Evolutionary conservation across 768 basidiomycete genomes (phyloP).

Genomic region (Russula abietina): DNA sequence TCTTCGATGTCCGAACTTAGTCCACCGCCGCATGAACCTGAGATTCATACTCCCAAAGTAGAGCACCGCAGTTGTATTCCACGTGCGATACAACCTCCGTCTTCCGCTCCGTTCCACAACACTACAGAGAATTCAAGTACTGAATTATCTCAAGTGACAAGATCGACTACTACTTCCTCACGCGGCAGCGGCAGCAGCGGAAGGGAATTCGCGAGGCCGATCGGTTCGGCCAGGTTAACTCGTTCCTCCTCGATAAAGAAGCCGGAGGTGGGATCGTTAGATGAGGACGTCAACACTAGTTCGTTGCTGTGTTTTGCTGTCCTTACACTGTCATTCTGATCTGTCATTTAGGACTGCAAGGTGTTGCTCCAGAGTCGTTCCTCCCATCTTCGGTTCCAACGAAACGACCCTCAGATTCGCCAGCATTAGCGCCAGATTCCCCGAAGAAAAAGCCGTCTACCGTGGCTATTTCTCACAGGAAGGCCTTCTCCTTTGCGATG

Average conservation of each 20-base stretch:
- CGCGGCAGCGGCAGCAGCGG: not conserved
- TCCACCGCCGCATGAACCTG: not conserved
- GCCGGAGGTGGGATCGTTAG: not conserved
- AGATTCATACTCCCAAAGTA: not conserved
- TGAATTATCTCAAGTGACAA: not conserved
- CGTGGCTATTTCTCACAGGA: conserved; percentile 8
- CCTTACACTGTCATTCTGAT: conserved; percentile 1
- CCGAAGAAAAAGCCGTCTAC: conserved; percentile 6
- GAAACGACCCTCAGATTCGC: not conserved
- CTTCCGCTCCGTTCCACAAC: not conserved
- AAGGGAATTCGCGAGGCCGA: not conserved
- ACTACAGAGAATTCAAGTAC: not conserved
- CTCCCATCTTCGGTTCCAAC: conserved; percentile 2
- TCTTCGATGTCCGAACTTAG: conserved; percentile 14
- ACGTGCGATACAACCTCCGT: not conserved
- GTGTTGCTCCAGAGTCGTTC: not conserved
- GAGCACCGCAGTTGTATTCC: not conserved
- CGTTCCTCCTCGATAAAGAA: conserved; percentile 18
- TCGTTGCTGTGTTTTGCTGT: conserved; percentile 3
- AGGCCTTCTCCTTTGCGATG: conserved; percentile 22
- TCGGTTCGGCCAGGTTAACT: conserved; percentile 9
- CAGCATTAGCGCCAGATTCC: not conserved
- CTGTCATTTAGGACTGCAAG: conserved; percentile 1
- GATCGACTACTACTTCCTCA: not conserved
- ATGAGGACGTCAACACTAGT: conserved; percentile 1